Evolutionary conservation across 2,329 filamentous ascomycete species (phyloP).

Genomic region (Epichloe elymi): DNA sequence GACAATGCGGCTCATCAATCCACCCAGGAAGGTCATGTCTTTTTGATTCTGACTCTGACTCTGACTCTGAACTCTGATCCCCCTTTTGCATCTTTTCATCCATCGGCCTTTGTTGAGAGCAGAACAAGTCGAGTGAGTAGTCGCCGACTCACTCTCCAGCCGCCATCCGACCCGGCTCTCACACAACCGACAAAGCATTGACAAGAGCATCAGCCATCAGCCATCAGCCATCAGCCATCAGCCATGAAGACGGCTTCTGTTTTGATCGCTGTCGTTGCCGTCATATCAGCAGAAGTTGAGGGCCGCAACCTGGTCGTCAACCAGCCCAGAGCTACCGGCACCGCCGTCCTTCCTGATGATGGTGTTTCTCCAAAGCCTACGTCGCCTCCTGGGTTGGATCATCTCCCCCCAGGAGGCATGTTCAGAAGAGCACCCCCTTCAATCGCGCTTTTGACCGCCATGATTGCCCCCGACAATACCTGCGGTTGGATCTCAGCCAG

Average conservation of each 20-base stretch:
- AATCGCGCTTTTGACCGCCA: slow-evolving; percentile 13
- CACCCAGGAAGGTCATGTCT: background rate
- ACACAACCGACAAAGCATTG: background rate
- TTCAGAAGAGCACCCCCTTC: background rate
- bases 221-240: slow-evolving; percentile 10
- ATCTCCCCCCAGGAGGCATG: slow-evolving; percentile 13
- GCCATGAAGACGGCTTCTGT: slow-evolving; percentile 17
- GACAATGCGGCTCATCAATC: background rate
- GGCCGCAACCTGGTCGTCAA: slow-evolving; percentile 14
- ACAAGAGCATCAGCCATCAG: slow-evolving; percentile 6
- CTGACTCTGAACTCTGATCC: background rate
- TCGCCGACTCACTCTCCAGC: background rate
- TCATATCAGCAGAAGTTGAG: slow-evolving; percentile 11
- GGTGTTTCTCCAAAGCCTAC: slow-evolving; percentile 29
- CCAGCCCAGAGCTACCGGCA: slow-evolving; percentile 21
- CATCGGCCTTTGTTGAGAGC: background rate
- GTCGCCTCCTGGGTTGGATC: slow-evolving; percentile 21
- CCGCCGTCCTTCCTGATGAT: slow-evolving; percentile 19
- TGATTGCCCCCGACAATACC: slow-evolving; percentile 33
- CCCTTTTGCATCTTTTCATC: background rate
- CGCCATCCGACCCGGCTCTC: background rate
- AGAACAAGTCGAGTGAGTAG: background rate
- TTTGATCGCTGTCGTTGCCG: slow-evolving; percentile 10
- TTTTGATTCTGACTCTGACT: background rate
- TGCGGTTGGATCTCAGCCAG: slow-evolving; percentile 35